Evolutionary conservation across 371 early-diverging fungal genomes (phyloP).

Genomic region (Mucor indicus): DNA sequence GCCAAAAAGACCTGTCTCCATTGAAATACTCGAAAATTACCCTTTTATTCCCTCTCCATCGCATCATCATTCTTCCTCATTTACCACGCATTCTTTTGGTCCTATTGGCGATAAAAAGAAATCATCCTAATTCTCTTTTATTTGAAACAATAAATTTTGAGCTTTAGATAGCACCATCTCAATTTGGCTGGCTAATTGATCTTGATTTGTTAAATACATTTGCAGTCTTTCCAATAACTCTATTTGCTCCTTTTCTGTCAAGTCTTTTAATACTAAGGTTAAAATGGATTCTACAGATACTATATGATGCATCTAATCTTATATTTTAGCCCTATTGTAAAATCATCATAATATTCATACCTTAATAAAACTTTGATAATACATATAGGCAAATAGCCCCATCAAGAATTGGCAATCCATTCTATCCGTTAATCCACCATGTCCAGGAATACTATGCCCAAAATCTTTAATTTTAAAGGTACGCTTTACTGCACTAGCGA

Average conservation of each 20-base stretch:
- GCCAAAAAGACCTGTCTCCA: neutral
- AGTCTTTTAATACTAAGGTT: slow-evolving; percentile 44
- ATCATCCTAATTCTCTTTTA: no score
- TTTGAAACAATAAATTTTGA: slow-evolving; percentile 18
- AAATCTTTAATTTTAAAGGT: slow-evolving; percentile 99
- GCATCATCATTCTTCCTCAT: neutral
- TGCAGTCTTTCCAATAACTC: slow-evolving; percentile 55
- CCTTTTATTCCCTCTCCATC: slow-evolving; percentile 21
- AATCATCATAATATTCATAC: no score
- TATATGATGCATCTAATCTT: slow-evolving; percentile 40
- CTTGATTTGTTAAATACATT: slow-evolving; percentile 60
- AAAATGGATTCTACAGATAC: slow-evolving; percentile 58
- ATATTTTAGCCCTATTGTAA: no score
- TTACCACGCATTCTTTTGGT: slow-evolving; percentile 7
- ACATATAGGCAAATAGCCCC: slow-evolving; percentile 93
- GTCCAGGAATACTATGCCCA: slow-evolving; percentile 96
- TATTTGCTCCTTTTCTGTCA: slow-evolving; percentile 52
- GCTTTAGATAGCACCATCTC: slow-evolving; percentile 23
- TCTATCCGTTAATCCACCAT: slow-evolving; percentile 98
- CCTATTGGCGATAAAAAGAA: slow-evolving; percentile 16
- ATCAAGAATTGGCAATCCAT: slow-evolving; percentile 99
- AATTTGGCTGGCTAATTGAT: slow-evolving; percentile 21
- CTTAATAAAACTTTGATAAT: slow-evolving; percentile 87
- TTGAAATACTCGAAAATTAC: slow-evolving; percentile 24
- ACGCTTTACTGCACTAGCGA: slow-evolving; percentile 98